phyloP scores from a whole-genome alignment of 495 filamentous ascomycete species.

The Neurospora discreta region DNA sequence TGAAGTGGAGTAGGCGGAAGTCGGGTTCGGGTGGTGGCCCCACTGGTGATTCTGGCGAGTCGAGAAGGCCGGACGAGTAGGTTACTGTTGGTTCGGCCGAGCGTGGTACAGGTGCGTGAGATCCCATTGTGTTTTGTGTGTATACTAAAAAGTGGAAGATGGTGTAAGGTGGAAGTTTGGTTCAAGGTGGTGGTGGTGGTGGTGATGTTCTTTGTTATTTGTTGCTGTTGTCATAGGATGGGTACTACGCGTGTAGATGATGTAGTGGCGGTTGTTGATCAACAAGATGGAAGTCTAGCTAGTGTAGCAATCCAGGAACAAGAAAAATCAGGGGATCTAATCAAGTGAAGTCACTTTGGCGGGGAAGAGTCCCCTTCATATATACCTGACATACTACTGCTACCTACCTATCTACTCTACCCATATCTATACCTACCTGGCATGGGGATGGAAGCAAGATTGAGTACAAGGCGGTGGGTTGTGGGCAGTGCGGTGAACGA shows the following conservation, averaged over 20 bases:
- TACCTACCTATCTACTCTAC: too few relatives aligned
- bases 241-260: not conserved
- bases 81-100: constrained; percentile 26
- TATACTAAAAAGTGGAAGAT: not conserved
- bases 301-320: not conserved
- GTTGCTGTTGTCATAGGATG: not conserved
- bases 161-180: not conserved
- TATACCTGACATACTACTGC: not conserved
- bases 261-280: not conserved
- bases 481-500: not conserved
- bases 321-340: not conserved
- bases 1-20: constrained; percentile 76
- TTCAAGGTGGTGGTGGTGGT: not conserved
- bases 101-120: not conserved
- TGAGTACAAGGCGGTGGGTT: not conserved
- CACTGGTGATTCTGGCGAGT: constrained; percentile 1
- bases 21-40: constrained; percentile 38
- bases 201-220: not conserved
- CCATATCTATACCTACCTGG: too few relatives aligned
- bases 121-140: not conserved
- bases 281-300: not conserved
- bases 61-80: constrained; percentile 37
- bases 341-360: not conserved
- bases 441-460: not conserved
- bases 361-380: not conserved